Conservation (phyloP, 2,329 filamentous ascomycete species). For the Celoporthe dispersa region DNA sequence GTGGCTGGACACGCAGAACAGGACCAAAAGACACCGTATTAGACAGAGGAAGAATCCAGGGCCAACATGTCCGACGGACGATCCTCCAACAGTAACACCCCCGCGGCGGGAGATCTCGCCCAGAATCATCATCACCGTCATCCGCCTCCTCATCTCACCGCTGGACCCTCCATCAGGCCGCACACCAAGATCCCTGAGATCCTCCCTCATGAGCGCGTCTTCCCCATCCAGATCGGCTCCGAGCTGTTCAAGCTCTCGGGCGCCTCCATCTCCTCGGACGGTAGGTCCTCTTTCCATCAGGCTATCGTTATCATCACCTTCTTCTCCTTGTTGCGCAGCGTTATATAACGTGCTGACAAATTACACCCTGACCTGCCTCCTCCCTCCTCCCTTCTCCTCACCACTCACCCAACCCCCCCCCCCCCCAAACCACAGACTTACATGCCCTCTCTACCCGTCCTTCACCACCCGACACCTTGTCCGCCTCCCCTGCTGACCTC, state of each 20-base stretch:
- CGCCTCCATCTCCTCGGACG: constrained; percentile 74
- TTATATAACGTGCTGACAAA: too few relatives aligned
- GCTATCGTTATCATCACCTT: too few relatives aligned
- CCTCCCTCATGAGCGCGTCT: constrained; percentile 73
- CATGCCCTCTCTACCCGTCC: constrained; percentile 5
- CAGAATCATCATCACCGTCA: constrained; percentile 3
- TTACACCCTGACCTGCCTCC: neutral
- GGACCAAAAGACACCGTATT: neutral
- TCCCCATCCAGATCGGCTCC: constrained; percentile 74
- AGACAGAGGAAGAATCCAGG: neutral
- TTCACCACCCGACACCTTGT: constrained; percentile 24
- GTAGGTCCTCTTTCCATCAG: constrained; percentile 55
- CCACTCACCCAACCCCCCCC: constrained; percentile 15
- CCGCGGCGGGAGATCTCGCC: neutral
- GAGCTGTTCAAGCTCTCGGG: constrained; percentile 75
- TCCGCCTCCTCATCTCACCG: constrained; percentile 1
- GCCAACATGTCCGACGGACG: neutral
- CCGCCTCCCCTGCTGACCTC: constrained; percentile 30
- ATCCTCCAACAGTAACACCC: constrained; percentile 1
- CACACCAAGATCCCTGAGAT: constrained; percentile 58
- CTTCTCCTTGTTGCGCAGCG: too few relatives aligned
- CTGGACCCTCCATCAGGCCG: constrained; percentile 35
- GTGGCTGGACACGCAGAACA: neutral
- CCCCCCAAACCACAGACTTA: neutral
- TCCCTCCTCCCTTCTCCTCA: neutral